Conservation (phyloP, 345 rosid species). For the Mangifera indica region DNA sequence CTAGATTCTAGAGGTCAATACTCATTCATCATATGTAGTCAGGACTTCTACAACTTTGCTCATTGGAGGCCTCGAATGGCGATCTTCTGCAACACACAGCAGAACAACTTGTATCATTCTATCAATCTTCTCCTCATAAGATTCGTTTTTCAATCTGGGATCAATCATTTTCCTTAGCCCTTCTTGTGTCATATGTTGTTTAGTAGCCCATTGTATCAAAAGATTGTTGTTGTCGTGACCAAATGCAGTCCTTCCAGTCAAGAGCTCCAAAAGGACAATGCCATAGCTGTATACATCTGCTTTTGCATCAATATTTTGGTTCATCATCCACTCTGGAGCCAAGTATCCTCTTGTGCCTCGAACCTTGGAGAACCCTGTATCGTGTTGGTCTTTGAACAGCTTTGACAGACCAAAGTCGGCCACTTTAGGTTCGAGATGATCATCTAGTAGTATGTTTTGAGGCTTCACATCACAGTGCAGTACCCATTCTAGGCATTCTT, state of each 20-base stretch:
- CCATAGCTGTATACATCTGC: constrained; percentile 45
- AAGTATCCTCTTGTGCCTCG: constrained; percentile 26
- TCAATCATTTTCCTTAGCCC: constrained; percentile 9
- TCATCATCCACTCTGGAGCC: constrained; percentile 32
- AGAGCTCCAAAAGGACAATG: constrained; percentile 30
- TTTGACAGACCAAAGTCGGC: constrained; percentile 29
- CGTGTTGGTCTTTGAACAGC: constrained; percentile 16
- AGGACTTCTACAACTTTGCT: constrained; percentile 23
- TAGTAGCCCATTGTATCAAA: constrained; percentile 13
- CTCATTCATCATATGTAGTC: background rate
- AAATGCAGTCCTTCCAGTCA: constrained; percentile 26
- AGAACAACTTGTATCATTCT: constrained; percentile 23
- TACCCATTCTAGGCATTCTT: constrained; percentile 35
- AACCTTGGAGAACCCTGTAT: constrained; percentile 12
- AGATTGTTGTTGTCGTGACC: background rate
- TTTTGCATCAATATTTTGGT: constrained; percentile 26
- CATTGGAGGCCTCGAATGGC: constrained; percentile 25
- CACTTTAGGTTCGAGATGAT: constrained; percentile 17
- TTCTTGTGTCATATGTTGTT: background rate
- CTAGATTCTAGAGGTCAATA: background rate
- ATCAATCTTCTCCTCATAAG: background rate
- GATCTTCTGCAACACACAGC: constrained; percentile 16
- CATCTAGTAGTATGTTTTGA: constrained; percentile 26
- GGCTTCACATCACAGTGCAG: constrained; percentile 30
- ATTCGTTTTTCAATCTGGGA: constrained; percentile 12